Evolutionary conservation across 2,329 filamentous ascomycete genomes (phyloP).

Genomic region (Pseudonectria foliicola): DNA sequence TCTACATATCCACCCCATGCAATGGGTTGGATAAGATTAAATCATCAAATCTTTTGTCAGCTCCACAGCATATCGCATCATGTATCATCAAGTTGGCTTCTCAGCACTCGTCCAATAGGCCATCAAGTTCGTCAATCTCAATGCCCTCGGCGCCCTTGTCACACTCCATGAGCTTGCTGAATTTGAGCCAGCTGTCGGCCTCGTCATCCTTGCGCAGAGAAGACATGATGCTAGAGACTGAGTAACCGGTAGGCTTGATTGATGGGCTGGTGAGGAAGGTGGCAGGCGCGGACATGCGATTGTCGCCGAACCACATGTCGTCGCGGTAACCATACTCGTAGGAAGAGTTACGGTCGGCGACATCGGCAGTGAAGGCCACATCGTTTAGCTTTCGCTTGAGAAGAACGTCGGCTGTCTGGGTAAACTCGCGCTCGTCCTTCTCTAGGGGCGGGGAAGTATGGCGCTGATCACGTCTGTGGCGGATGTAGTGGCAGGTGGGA

Average conservation of each 20-base stretch:
- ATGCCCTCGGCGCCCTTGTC: constrained; percentile 79
- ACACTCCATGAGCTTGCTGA: constrained; percentile 41
- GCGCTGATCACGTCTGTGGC: constrained; percentile 39
- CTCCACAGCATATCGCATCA: constrained; percentile 15
- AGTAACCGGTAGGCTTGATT: constrained; percentile 31
- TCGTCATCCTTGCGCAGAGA: constrained; percentile 31
- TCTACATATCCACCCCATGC: constrained; percentile 20
- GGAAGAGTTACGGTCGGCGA: constrained; percentile 21
- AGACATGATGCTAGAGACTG: constrained; percentile 16
- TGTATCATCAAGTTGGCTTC: constrained; percentile 12
- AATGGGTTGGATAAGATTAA: constrained; percentile 17
- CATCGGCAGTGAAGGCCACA: constrained; percentile 25
- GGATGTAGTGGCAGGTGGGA: constrained; percentile 39
- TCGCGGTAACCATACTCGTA: constrained; percentile 35
- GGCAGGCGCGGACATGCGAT: constrained; percentile 28
- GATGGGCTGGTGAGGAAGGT: constrained; percentile 48
- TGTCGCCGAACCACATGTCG: constrained; percentile 48
- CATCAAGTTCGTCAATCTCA: constrained; percentile 87
- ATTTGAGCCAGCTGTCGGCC: constrained; percentile 33
- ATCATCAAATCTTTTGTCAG: constrained; percentile 17
- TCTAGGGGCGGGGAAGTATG: constrained; percentile 85
- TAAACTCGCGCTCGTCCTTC: constrained; percentile 94
- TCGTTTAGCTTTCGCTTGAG: constrained; percentile 56
- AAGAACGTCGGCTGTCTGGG: constrained; percentile 83
- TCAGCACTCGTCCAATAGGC: constrained; percentile 71